Conservation (phyloP, 306 rosid species). For the Ormosia semicastrata region DNA sequence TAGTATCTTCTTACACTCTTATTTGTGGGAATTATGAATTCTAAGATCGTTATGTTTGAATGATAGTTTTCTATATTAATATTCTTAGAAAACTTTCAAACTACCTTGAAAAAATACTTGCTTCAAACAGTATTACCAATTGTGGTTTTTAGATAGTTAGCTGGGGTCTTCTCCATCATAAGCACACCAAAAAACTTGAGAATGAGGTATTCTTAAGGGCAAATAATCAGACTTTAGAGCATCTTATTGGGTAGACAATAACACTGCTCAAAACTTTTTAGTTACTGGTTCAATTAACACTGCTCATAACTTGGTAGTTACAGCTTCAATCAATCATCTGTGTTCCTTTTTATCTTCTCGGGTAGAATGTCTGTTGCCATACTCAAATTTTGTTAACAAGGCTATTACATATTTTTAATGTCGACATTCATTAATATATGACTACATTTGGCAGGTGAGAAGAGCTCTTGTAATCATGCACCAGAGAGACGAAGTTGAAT, state of each 20-base stretch:
- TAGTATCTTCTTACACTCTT: too few species aligned
- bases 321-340: not conserved
- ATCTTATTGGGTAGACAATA: not conserved
- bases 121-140: not conserved
- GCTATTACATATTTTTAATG: not conserved
- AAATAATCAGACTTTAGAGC: not conserved
- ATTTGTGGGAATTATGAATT: too few species aligned
- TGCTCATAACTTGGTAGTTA: not conserved
- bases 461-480: constrained; percentile 97
- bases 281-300: too few species aligned
- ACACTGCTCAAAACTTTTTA: not conserved
- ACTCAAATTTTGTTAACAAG: not conserved
- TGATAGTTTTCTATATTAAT: too few species aligned
- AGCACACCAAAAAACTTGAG: too few species aligned
- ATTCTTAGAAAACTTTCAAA: too few species aligned
- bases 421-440: not conserved
- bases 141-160: too few species aligned
- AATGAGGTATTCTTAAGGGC: not conserved
- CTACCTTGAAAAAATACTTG: not conserved
- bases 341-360: not conserved
- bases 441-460: constrained; percentile 68
- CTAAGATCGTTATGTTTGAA: too few species aligned
- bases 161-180: too few species aligned
- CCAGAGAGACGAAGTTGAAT: constrained; percentile 97
- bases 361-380: not conserved